Base-by-base conservation (phyloP, 768 basidiomycete species). In the Mrakia blollopis region DNA sequence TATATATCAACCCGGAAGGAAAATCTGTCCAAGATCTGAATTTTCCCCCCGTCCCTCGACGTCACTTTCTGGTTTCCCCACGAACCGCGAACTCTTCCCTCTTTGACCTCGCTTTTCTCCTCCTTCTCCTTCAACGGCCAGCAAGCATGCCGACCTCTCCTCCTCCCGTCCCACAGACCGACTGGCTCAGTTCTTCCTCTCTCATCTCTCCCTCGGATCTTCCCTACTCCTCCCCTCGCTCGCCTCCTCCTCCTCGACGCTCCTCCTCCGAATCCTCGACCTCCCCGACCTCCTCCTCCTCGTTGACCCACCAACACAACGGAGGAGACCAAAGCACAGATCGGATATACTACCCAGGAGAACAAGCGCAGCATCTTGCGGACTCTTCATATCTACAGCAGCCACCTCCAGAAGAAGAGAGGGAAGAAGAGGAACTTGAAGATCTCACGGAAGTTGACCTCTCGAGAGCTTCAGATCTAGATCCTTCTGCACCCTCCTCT, bases 171-270 rank as follows among this genome's bases (percentile, higher is more conserved):
- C 39, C 16, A 18, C 39, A 21, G 23, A n/a, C 18, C 37, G 65
- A 68, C 65, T 68, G 65, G 65, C 35, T 68, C 65, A 21, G 23
- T 5, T 35, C 35, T 21, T 44, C 65, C 10, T 14, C 35, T 16
- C 37, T 41, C 35, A 39, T 68, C 11, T 68, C 65, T 1, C 65
- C 65, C 16, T 68, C 65, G 39, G 65, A 68, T 11, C 65, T 68
- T 10, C 37, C 37, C 11, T 68, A 39, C 37, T 68, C 65, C 4
- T n/a, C 65, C 11, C 30, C 30, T 21, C n/a, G n/a, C n/a, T 60
- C 57, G 23, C 16, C 62, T 30, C 62, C 18, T 9, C 37, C 35
- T 39, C 37, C 37, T 68, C 37, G 35, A 0, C 32, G 6, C 10
- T 18, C 63, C 13, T 37, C 63, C 37, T 65, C 63, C 44, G 7